Base-by-base conservation (phyloP, 2,329 filamentous ascomycete species). In the Aureobasidium musti region DNA sequence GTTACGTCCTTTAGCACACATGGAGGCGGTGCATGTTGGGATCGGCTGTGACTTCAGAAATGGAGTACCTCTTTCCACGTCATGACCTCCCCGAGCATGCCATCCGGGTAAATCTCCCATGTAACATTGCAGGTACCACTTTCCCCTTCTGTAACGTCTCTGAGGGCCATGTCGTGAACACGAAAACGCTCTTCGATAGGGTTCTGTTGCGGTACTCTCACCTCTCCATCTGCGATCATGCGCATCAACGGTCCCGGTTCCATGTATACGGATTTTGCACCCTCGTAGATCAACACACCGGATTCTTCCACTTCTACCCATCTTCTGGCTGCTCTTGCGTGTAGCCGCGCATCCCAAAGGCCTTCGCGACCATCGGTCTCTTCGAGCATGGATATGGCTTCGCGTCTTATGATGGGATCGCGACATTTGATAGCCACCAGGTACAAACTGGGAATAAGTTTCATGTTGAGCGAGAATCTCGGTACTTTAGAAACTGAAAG, bases 241-340 rank as follows among this genome's bases (percentile, higher is more conserved):
- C 45, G 45, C 59, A 63, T 63, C n/a, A 50, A 6, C 1, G 59
- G 59, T 5, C 59, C 59, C 7, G 45, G 45, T 35, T 50, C 59
- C 59, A 63, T 63, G 21, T 50, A 28, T 26, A 14, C 59, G 13
- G 30, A 7, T 14, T 52, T 39, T 2, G 59, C 59, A 10, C 59
- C 59, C 13, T 63, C 43, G 43, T 13, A 52, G 0, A 63, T 17
- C 30, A 63, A 30, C 6, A 19, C 21, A 11, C 10, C 14, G 19
- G 45, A 8, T 41, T 71, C 33, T 57, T 76, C 72, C n/a, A 77
- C 67, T 52, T 77, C 71, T 10, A 70, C 68, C 8, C 77, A 67
- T 7, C 75, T 71, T 6, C 76, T 70, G 7, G 74, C 70, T 4
- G 78, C 69, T 30, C 65, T 68, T 10, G 70, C 72, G 17, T 68